Conservation (phyloP, 129 eudicot species). For the Mikania micrantha region DNA sequence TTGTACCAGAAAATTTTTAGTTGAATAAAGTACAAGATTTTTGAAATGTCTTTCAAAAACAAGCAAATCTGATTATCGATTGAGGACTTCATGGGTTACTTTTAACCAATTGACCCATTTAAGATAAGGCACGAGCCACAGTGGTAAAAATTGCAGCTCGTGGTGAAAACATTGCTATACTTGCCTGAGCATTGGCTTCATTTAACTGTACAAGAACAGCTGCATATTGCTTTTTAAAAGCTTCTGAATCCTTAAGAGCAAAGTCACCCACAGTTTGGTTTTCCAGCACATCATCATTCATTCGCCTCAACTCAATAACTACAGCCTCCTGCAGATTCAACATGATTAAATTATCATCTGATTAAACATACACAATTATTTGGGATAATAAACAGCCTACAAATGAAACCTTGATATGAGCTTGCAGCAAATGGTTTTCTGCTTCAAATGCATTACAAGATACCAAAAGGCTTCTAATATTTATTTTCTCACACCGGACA, state of each 20-base stretch:
- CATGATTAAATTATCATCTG: not conserved
- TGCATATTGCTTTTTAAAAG: slow-evolving; percentile 81
- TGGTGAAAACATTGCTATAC: slow-evolving; percentile 9
- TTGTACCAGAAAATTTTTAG: no score
- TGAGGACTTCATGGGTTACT: no score
- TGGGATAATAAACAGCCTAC: not conserved
- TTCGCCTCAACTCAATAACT: slow-evolving; percentile 59
- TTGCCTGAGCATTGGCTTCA: slow-evolving; percentile 70
- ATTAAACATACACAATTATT: not conserved
- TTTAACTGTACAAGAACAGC: slow-evolving; percentile 69
- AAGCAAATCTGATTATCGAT: no score
- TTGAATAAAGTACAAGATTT: no score
- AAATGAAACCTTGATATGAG: not conserved
- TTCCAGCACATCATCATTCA: slow-evolving; percentile 80
- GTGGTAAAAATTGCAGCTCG: not conserved
- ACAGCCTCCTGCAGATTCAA: slow-evolving; percentile 59
- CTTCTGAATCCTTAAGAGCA: slow-evolving; percentile 61
- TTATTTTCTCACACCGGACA: not conserved
- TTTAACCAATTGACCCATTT: not conserved
- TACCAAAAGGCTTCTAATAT: not conserved
- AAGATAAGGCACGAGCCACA: not conserved
- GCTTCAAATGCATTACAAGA: not conserved
- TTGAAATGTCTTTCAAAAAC: no score
- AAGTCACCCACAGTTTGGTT: slow-evolving; percentile 44
- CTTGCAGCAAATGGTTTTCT: not conserved